Percentiles rank a stretch among this genome's conserved stretches.
phyloP scores from a whole-genome alignment of 2,329 filamentous ascomycete genomes.

The Tolypocladium amazonense region DNA sequence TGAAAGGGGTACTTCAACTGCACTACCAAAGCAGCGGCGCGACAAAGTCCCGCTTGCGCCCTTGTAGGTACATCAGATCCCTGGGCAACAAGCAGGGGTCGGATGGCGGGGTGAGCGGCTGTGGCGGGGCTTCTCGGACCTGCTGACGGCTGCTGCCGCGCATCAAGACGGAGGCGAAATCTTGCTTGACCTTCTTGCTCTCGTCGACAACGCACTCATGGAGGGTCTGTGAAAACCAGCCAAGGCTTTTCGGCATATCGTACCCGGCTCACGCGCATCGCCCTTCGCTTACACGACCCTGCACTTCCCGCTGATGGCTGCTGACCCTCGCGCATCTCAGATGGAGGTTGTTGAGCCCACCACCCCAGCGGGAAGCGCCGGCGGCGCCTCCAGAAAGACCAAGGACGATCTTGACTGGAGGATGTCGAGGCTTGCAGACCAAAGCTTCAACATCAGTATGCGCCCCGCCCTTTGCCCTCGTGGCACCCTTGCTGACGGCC shows the following conservation, averaged over 20 bases:
- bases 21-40: background rate
- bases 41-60: background rate
- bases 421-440: constrained; percentile 29
- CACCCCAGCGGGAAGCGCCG: constrained; percentile 5
- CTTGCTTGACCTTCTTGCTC: background rate
- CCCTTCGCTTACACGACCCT: background rate
- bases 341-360: constrained; percentile 11
- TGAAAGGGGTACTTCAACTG: background rate
- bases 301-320: constrained; percentile 7
- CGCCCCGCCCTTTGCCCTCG: background rate
- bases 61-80: background rate
- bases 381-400: constrained; percentile 23
- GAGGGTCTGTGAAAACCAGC: too few relatives aligned
- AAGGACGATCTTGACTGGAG: constrained; percentile 31
- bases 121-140: background rate
- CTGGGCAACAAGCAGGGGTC: background rate
- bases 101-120: background rate
- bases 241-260: background rate
- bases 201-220: background rate
- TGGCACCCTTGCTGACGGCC: constrained; percentile 5
- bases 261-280: background rate
- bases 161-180: background rate
- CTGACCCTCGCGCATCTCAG: constrained; percentile 8
- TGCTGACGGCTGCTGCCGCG: background rate
- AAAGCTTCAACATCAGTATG: constrained; percentile 31